These are phyloP conservation scores for Luffa aegyptiaca DNA, from an alignment of 306 rosid species.

Conservation along the genomic window DNA sequence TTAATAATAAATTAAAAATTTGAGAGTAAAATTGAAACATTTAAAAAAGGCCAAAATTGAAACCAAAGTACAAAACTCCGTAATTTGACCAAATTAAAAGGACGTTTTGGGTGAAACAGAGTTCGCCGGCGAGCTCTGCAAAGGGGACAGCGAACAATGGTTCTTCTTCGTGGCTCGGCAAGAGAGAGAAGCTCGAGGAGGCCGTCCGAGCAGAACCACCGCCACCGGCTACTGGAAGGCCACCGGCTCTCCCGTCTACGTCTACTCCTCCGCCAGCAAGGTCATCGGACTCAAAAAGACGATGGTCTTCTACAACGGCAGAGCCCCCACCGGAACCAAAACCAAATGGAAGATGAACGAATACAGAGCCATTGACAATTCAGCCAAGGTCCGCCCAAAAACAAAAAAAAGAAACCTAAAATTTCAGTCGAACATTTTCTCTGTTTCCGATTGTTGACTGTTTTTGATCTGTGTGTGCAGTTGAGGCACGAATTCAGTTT, in stretches of 20 bases:
- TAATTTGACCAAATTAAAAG: neutral
- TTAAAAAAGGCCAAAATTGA: neutral
- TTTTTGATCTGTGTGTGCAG: slow-evolving; percentile 17
- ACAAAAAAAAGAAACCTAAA: neutral
- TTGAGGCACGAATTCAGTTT: slow-evolving; percentile 72
- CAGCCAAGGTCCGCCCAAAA: neutral
- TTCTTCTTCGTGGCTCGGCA: slow-evolving; percentile 69
- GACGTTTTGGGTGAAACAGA: slow-evolving; percentile 20
- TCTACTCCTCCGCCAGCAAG: slow-evolving; percentile 49
- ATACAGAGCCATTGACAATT: slow-evolving; percentile 56
- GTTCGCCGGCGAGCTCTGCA: slow-evolving; percentile 52
- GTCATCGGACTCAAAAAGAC: slow-evolving; percentile 71
- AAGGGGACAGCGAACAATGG: slow-evolving; percentile 82
- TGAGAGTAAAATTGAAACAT: too few species aligned
- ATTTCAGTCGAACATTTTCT: neutral
- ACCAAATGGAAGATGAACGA: slow-evolving; percentile 94
- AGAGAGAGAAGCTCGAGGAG: slow-evolving; percentile 71
- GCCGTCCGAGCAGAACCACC: slow-evolving; percentile 71
- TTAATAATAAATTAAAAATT: too few species aligned
- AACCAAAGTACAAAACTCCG: too few species aligned
- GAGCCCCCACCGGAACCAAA: slow-evolving; percentile 71
- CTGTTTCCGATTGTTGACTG: neutral
- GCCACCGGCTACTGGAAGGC: slow-evolving; percentile 85
- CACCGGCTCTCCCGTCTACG: slow-evolving; percentile 74
- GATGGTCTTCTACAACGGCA: slow-evolving; percentile 79